These are phyloP conservation scores for Suillus weaverae DNA, from an alignment of 768 basidiomycete genomes.

Conservation along the genomic window DNA sequence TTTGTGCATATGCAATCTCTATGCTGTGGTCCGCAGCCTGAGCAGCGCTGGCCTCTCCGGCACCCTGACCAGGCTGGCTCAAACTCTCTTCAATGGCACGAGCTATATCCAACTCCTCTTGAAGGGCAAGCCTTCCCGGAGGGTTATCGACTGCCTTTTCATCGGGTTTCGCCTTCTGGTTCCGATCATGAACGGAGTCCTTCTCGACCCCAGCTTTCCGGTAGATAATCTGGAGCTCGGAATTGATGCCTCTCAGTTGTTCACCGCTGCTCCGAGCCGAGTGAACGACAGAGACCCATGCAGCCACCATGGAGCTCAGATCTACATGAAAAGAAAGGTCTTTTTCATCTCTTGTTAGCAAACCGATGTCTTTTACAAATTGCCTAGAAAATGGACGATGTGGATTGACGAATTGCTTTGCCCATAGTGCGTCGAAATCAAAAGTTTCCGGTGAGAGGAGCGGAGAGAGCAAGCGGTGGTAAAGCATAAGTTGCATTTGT, in stretches of 20 bases:
- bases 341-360: slow-evolving; percentile 16
- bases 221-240: slow-evolving; percentile 42
- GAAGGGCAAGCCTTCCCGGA: slow-evolving; percentile 18
- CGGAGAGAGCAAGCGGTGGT: slow-evolving; percentile 60
- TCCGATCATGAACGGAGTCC: too few species aligned
- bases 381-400: slow-evolving; percentile 44
- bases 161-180: slow-evolving; percentile 12
- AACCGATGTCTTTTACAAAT: slow-evolving; percentile 42
- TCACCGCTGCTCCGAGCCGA: slow-evolving; percentile 13
- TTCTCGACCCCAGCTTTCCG: slow-evolving; percentile 22
- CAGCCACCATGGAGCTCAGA: slow-evolving; percentile 31
- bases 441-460: slow-evolving; percentile 47
- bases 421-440: slow-evolving; percentile 58
- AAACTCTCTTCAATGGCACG: slow-evolving; percentile 50
- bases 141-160: slow-evolving; percentile 11
- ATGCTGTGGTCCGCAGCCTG: slow-evolving; percentile 10
- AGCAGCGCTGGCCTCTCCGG: slow-evolving; percentile 7
- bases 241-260: slow-evolving; percentile 33
- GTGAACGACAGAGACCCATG: slow-evolving; percentile 32
- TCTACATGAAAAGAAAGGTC: slow-evolving; percentile 22
- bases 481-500: slow-evolving; percentile 76
- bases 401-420: slow-evolving; percentile 43
- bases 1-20: slow-evolving; percentile 9
- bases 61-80: slow-evolving; percentile 18
- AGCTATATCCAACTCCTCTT: slow-evolving; percentile 45